These are phyloP conservation scores for Starmerella khaoyaiensis DNA, from an alignment of 805 yeast species.

Conservation along the genomic window DNA sequence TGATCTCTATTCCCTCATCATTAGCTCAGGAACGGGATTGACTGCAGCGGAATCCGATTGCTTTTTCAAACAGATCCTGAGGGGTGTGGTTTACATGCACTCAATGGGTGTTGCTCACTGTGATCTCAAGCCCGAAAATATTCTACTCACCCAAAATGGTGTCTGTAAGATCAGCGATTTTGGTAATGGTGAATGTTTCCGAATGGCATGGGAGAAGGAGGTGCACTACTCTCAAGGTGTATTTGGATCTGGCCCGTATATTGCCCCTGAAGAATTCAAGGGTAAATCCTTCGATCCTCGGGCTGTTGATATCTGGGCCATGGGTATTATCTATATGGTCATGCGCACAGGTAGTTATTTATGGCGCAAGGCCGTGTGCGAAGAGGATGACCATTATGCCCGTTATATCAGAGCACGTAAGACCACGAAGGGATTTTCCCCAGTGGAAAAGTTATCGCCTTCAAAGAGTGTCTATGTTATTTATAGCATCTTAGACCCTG, in stretches of 20 bases:
- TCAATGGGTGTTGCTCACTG: slow-evolving; percentile 88
- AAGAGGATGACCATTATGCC: slow-evolving; percentile 66
- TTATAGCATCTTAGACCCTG: slow-evolving; percentile 85
- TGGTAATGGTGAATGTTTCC: slow-evolving; percentile 82
- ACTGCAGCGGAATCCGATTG: slow-evolving; percentile 70
- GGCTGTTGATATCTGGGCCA: slow-evolving; percentile 78
- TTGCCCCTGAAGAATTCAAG: slow-evolving; percentile 77
- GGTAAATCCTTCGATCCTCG: slow-evolving; percentile 56
- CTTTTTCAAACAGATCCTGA: slow-evolving; percentile 71
- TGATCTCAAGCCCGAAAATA: slow-evolving; percentile 81
- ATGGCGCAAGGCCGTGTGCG: slow-evolving; percentile 68
- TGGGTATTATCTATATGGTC: slow-evolving; percentile 64
- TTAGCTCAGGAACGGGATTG: slow-evolving; percentile 40
- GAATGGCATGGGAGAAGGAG: slow-evolving; percentile 77
- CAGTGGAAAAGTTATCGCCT: slow-evolving; percentile 72
- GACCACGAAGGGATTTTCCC: slow-evolving; percentile 77
- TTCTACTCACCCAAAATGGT: slow-evolving; percentile 55
- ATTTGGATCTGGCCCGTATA: slow-evolving; percentile 81
- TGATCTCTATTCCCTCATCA: slow-evolving; percentile 51
- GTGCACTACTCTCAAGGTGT: slow-evolving; percentile 58
- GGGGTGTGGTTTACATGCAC: slow-evolving; percentile 77
- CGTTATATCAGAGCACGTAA: slow-evolving; percentile 67
- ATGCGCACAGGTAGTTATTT: slow-evolving; percentile 87
- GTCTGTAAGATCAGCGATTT: slow-evolving; percentile 66
- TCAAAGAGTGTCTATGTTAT: slow-evolving; percentile 87